These are phyloP conservation scores for Fusarium nygamai DNA, from an alignment of 2,329 filamentous ascomycete species.

Conservation along the genomic window DNA sequence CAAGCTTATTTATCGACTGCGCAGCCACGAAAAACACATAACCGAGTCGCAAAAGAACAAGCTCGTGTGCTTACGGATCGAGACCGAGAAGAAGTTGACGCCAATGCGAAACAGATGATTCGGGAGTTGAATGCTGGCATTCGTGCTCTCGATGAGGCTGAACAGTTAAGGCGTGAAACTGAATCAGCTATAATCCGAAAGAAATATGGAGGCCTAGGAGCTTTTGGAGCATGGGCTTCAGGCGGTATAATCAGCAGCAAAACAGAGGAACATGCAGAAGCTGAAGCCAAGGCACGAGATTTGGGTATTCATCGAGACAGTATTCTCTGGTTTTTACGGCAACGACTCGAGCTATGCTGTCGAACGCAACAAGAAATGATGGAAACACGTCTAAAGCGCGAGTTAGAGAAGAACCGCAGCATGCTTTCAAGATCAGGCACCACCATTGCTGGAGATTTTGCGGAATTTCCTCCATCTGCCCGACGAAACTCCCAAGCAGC, in stretches of 20 bases:
- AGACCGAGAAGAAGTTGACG: constrained; percentile 87
- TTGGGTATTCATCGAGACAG: constrained; percentile 79
- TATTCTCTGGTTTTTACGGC: constrained; percentile 83
- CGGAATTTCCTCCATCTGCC: constrained; percentile 44
- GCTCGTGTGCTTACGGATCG: constrained; percentile 75
- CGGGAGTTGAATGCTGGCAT: constrained; percentile 87
- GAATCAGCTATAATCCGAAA: constrained; percentile 75
- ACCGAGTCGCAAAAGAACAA: constrained; percentile 57
- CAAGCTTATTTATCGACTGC: constrained; percentile 91
- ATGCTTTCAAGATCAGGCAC: constrained; percentile 75
- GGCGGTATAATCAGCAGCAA: constrained; percentile 59
- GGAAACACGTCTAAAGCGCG: constrained; percentile 83
- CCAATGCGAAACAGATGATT: constrained; percentile 84
- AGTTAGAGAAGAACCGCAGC: constrained; percentile 90
- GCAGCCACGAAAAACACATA: constrained; percentile 67
- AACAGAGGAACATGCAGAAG: constrained; percentile 72
- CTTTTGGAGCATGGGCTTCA: constrained; percentile 74
- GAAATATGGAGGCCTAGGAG: constrained; percentile 74
- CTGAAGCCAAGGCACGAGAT: constrained; percentile 75
- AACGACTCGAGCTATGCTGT: constrained; percentile 79
- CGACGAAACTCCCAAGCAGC: constrained; percentile 31
- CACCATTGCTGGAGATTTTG: constrained; percentile 47
- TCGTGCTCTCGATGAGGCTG: constrained; percentile 80
- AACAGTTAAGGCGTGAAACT: constrained; percentile 82
- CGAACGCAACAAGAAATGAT: constrained; percentile 90